A percentile compares a stretch with the other conserved stretches of the same genome.
Conservation (phyloP, 495 filamentous ascomycete genomes). For the Pseudomonodictys pantanalensis region DNA sequence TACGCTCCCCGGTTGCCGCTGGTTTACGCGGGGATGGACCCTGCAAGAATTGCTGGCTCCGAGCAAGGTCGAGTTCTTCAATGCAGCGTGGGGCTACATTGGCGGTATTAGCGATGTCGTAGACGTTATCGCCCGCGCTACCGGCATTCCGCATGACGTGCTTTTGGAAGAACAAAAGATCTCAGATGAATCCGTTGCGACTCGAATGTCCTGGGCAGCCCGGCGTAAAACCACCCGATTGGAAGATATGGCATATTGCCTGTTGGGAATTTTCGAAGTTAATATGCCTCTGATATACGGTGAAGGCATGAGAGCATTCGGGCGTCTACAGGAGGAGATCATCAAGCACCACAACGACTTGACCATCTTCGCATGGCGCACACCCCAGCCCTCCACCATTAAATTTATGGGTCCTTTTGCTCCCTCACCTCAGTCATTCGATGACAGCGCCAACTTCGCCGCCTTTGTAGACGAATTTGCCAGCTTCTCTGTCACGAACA, state of each 20-base stretch:
- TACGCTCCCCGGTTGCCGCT: not conserved
- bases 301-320: slow-evolving; percentile 1
- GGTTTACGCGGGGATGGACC: slow-evolving; percentile 17
- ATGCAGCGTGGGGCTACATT: not conserved
- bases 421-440: no score
- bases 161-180: not conserved
- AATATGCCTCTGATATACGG: not conserved
- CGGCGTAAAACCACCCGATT: not conserved
- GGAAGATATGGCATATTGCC: slow-evolving; percentile 13
- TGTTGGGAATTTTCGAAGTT: slow-evolving; percentile 9
- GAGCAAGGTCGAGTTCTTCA: not conserved
- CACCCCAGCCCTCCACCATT: no score
- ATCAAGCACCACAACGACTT: not conserved
- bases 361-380: not conserved
- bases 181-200: not conserved
- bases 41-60: slow-evolving; percentile 20
- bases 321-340: slow-evolving; percentile 5
- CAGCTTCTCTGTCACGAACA: no score
- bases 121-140: not conserved
- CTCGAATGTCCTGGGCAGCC: slow-evolving; percentile 1
- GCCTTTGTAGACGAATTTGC: no score
- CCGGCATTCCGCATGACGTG: not conserved
- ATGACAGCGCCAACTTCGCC: no score
- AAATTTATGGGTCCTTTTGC: no score
- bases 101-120: not conserved